These are phyloP conservation scores for Acanthamoeba divionensis DNA, from an alignment of 208 protist genomes.

Conservation along the genomic window DNA sequence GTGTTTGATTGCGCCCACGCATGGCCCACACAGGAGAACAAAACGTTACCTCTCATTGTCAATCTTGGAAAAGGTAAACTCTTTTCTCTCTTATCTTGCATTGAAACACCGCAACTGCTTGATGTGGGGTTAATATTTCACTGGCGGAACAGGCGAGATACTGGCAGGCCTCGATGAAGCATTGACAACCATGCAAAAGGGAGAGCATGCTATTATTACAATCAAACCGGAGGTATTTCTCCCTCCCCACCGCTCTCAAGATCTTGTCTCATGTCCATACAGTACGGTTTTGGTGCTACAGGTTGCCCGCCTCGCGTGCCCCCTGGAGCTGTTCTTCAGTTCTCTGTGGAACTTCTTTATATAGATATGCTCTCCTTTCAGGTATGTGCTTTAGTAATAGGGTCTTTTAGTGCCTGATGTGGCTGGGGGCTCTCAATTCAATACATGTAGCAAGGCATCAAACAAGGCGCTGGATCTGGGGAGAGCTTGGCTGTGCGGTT, in stretches of 20 bases:
- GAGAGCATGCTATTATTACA: neutral
- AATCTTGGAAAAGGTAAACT: too few relatives aligned
- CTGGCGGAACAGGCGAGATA: neutral
- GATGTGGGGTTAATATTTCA: neutral
- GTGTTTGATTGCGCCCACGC: too few relatives aligned
- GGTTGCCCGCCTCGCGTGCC: slow-evolving; percentile 17
- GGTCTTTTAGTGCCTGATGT: neutral
- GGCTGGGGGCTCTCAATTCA: neutral
- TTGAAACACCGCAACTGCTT: too few relatives aligned
- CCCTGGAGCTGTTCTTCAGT: neutral
- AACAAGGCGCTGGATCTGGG: neutral
- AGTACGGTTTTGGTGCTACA: neutral
- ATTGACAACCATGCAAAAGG: neutral
- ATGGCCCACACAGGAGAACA: too few relatives aligned
- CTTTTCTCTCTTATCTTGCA: too few relatives aligned
- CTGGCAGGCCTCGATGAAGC: neutral
- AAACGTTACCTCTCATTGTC: too few relatives aligned
- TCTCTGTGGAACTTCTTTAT: neutral
- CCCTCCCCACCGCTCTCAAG: too few relatives aligned
- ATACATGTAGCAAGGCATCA: neutral
- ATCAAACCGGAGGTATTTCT: neutral
- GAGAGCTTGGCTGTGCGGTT: neutral
- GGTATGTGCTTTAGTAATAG: neutral
- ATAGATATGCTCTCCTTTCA: neutral
- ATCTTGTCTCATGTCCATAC: too few relatives aligned